Evolutionary conservation across 306 rosid genomes (phyloP).

Genomic region (Fagus sylvatica): DNA sequence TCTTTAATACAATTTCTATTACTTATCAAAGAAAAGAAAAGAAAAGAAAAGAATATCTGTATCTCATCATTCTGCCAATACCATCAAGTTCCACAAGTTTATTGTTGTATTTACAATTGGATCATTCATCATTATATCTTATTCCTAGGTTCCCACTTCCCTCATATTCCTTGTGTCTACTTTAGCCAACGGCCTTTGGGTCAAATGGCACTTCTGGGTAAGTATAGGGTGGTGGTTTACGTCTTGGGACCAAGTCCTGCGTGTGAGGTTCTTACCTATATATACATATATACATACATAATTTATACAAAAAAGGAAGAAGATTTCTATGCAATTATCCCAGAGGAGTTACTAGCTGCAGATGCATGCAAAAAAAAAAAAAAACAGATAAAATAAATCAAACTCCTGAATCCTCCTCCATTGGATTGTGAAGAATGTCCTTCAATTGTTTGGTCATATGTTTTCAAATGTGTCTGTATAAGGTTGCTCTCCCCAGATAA

Average conservation of each 20-base stretch:
- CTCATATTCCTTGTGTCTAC: neutral
- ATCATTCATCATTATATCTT: neutral
- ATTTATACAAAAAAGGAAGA: neutral
- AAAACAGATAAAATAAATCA: neutral
- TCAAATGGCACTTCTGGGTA: too few relatives aligned
- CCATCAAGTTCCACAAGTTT: conserved; percentile 5
- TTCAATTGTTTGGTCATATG: neutral
- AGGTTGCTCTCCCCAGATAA: neutral
- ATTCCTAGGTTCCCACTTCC: neutral
- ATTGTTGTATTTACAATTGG: neutral
- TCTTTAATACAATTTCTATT: neutral
- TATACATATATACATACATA: too few relatives aligned
- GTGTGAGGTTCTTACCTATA: too few relatives aligned
- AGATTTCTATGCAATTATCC: neutral
- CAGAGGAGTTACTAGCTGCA: neutral
- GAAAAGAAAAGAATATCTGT: neutral
- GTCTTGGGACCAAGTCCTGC: too few relatives aligned
- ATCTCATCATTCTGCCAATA: neutral
- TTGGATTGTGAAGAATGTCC: conserved; percentile 1
- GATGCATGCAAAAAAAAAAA: neutral
- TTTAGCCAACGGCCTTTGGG: neutral
- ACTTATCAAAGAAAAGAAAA: neutral
- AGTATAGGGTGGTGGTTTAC: too few relatives aligned
- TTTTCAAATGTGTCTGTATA: neutral
- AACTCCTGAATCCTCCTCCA: neutral